Evolutionary conservation across 495 filamentous ascomycete species (phyloP).

Genomic region (Xylaria acuta): DNA sequence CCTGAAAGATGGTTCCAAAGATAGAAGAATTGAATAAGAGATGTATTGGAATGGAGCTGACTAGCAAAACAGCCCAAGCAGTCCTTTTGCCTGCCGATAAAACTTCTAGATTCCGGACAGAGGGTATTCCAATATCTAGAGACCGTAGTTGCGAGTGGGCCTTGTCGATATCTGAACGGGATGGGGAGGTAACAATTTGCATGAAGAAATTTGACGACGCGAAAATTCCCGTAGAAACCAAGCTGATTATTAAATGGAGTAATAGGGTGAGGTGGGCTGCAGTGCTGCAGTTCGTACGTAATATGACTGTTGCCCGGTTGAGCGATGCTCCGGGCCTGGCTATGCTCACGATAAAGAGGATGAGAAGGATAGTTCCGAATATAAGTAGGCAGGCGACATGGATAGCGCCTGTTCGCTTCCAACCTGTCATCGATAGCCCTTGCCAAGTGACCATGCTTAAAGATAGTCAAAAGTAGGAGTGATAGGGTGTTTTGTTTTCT

Average conservation of each 20-base stretch:
- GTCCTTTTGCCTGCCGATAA: not conserved
- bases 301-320: not conserved
- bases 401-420: no score
- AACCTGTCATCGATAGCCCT: no score
- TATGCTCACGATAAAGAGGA: not conserved
- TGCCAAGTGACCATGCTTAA: no score
- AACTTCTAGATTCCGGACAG: not conserved
- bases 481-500: no score
- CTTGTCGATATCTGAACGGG: not conserved
- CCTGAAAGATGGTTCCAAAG: not conserved
- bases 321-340: not conserved
- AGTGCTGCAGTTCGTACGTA: not conserved
- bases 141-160: not conserved
- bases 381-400: not conserved
- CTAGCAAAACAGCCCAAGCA: not conserved
- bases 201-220: constrained; percentile 48
- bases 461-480: no score
- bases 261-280: not conserved
- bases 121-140: not conserved
- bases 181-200: constrained; percentile 39
- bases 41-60: not conserved
- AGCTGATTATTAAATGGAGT: constrained; percentile 44
- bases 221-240: constrained; percentile 42
- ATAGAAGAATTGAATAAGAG: not conserved
- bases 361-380: not conserved